phyloP scores from a whole-genome alignment of 2,329 filamentous ascomycete genomes.

The Harringtonia aguacate region DNA sequence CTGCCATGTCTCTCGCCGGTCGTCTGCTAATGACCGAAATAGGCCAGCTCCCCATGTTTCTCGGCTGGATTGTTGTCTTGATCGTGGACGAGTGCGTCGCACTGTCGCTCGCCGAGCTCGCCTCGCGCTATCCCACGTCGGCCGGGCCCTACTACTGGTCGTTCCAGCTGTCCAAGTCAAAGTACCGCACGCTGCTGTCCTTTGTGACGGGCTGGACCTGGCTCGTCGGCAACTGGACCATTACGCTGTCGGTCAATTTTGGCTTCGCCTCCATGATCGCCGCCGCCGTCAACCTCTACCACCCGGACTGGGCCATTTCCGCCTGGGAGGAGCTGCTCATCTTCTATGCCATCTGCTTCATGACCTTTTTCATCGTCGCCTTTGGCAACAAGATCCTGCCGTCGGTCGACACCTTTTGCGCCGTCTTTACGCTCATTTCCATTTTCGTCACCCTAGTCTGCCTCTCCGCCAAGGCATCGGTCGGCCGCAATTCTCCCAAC shows the following conservation, averaged over 20 bases:
- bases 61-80: constrained; percentile 43
- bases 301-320: constrained; percentile 18
- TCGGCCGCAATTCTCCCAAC: constrained; percentile 1
- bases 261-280: constrained; percentile 58
- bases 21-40: too few species aligned
- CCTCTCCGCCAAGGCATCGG: constrained; percentile 31
- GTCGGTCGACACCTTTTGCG: constrained; percentile 30
- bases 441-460: constrained; percentile 38
- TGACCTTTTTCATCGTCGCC: constrained; percentile 5
- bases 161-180: constrained; percentile 57
- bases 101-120: constrained; percentile 15
- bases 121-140: constrained; percentile 6
- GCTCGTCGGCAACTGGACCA: constrained; percentile 70
- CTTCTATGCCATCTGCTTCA: constrained; percentile 8
- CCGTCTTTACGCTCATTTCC: constrained; percentile 33
- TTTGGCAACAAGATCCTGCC: constrained; percentile 35
- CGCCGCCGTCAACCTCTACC: constrained; percentile 45
- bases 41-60: constrained; percentile 32
- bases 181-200: constrained; percentile 51
- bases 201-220: constrained; percentile 71
- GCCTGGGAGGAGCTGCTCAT: constrained; percentile 7
- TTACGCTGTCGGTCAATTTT: constrained; percentile 74
- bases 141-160: constrained; percentile 61
- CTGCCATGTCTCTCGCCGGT: too few species aligned
- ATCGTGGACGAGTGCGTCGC: constrained; percentile 45